phyloP scores from a whole-genome alignment of 257 asterid species.

The Scutellaria barbata region DNA sequence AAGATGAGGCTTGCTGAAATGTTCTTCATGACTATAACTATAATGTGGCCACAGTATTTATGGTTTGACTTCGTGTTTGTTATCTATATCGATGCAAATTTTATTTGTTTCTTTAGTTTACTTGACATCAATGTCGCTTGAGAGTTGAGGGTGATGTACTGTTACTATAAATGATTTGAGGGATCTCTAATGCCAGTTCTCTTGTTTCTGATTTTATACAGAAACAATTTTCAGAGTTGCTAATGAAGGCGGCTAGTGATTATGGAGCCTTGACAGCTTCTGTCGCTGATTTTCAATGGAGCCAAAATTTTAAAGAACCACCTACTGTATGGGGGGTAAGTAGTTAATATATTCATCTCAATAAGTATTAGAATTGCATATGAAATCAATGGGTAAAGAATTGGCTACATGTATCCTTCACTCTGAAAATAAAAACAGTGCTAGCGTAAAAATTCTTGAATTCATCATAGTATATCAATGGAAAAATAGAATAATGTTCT shows the following conservation, averaged over 20 bases:
- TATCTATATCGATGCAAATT: not conserved
- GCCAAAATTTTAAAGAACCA: constrained; percentile 94
- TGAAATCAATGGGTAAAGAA: not conserved
- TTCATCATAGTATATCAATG: not conserved
- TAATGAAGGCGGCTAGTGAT: constrained; percentile 98
- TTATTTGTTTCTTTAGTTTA: not conserved
- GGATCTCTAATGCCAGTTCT: constrained; percentile 15
- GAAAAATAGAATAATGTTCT: constrained; percentile 13
- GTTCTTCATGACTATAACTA: constrained; percentile 1
- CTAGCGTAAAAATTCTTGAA: not conserved
- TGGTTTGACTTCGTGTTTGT: not conserved
- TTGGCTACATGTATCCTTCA: not conserved
- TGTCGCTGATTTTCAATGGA: constrained; percentile 93
- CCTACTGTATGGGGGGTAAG: constrained; percentile 97
- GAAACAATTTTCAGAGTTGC: constrained; percentile 97
- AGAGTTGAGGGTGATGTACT: constrained; percentile 5
- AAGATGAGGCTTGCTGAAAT: constrained; percentile 12
- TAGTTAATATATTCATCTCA: constrained; percentile 30
- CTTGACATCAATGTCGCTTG: not conserved
- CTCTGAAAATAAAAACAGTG: not conserved
- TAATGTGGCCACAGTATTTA: not conserved
- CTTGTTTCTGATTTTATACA: constrained; percentile 42
- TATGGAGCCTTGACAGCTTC: constrained; percentile 96
- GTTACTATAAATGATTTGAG: constrained; percentile 13
- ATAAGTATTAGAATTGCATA: not conserved